A percentile compares a stretch with the other conserved stretches of the same genome.
phyloP scores from a whole-genome alignment of 78 protist genomes.

The Dictyostelium firmibasis region DNA sequence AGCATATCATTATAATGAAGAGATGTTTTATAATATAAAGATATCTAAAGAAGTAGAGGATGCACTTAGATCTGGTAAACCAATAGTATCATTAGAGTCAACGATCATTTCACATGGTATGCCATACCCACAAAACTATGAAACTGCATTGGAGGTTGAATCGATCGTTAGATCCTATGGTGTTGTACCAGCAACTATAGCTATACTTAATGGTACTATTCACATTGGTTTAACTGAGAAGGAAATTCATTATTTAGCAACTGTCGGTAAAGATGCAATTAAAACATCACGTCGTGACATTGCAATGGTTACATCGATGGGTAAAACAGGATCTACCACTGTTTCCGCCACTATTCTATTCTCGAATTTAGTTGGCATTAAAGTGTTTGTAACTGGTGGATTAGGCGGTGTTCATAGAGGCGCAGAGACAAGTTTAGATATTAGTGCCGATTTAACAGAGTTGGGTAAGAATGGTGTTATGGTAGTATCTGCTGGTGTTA shows the following conservation, averaged over 20 bases:
- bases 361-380: slow-evolving; percentile 81
- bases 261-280: slow-evolving; percentile 58
- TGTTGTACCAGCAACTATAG: slow-evolving; percentile 99
- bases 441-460: slow-evolving; percentile 98
- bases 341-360: slow-evolving; percentile 96
- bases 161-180: slow-evolving; percentile 87
- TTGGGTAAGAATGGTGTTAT: slow-evolving; percentile 93
- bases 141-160: slow-evolving; percentile 92
- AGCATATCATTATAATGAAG: neutral
- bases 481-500: slow-evolving; percentile 98
- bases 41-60: slow-evolving; percentile 17
- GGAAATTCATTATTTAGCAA: slow-evolving; percentile 67
- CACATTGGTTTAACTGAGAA: slow-evolving; percentile 68
- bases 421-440: slow-evolving; percentile 89
- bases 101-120: slow-evolving; percentile 98
- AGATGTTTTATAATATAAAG: neutral
- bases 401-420: slow-evolving; percentile 97
- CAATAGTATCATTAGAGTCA: slow-evolving; percentile 97
- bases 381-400: slow-evolving; percentile 96
- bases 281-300: slow-evolving; percentile 96
- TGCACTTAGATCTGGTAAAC: slow-evolving; percentile 56
- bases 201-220: slow-evolving; percentile 73
- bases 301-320: slow-evolving; percentile 74
- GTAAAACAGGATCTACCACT: slow-evolving; percentile 94
- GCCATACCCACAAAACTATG: slow-evolving; percentile 54